Evolutionary conservation across 371 early-diverging fungal genomes (phyloP), one percentile per base, ranked within the genome.

Genomic region (Apophysomyces variabilis): DNA sequence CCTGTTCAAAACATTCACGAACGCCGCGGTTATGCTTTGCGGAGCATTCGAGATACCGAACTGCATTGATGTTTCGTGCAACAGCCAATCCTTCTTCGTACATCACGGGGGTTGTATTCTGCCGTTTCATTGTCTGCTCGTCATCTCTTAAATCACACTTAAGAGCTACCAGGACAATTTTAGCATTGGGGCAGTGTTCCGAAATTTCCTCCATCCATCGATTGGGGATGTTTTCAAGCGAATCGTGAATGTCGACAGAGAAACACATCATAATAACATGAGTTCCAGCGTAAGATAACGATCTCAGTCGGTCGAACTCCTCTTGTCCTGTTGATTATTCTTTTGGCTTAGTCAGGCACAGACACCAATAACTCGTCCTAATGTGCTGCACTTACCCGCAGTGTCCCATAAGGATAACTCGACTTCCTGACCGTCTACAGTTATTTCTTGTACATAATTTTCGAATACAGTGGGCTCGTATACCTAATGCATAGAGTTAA

Each of bases 331-430:
- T 71, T n/a, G 8, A 50, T 21, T 5, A 21, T 8, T 3, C 21
- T n/a, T 50, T 50, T 50, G 18, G 47, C 54, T 50, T 50, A 50
- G 54, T 50, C 54, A 50, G 54, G 21, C 21, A 18, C 54, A 50
- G 8, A 57, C 50, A 26, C 32, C n/a, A 21, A n/a, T 38, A 58
- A 11, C 21, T 47, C 38, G 4, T 38, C 3, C 41, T 38, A 36
- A 60, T 26, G 38, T 21, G 37, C 54, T 60, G 16, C 3, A 37
- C 68, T 89, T 91, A 70, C 97, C 95, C 57, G 94, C 94, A 16
- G 98, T 97, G 82, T 97, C 98, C 92, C 94, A 96, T 36, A 97
- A 77, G 12, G 92, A 92, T 13, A 97, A 73, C 70, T 90, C 91
- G 36, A 93, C 85, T 13, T 85, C 87, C 69, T 92, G 90, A 37